Evolutionary conservation across 108 stramenopile species (phyloP).

Genomic region (Bacterosira constricta): DNA sequence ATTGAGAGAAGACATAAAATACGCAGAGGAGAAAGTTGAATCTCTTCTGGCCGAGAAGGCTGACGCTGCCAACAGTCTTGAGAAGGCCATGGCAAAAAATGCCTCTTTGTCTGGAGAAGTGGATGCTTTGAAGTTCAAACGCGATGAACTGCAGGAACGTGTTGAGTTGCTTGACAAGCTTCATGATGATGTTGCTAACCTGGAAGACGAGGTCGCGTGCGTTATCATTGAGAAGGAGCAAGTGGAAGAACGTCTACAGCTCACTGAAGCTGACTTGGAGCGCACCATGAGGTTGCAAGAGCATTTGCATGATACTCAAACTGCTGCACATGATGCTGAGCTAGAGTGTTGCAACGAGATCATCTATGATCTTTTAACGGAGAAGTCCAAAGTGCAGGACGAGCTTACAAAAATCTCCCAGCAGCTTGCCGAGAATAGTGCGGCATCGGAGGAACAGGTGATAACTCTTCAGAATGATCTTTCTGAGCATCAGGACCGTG

Average conservation of each 20-base stretch:
- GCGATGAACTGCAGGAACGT: neutral
- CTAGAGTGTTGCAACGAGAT: neutral
- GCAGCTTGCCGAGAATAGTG: neutral
- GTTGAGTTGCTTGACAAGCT: neutral
- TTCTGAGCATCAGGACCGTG: neutral
- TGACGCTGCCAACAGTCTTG: neutral
- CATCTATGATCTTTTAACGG: constrained; percentile 7
- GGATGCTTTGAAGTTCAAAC: constrained; percentile 2
- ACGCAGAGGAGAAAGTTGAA: constrained; percentile 1
- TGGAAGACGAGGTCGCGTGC: constrained; percentile 23
- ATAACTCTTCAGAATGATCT: neutral
- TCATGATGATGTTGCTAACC: neutral
- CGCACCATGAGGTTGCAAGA: constrained; percentile 16
- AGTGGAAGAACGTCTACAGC: neutral
- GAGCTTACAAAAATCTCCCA: neutral
- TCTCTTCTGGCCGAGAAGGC: constrained; percentile 10
- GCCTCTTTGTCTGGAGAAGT: neutral
- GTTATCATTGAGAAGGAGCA: constrained; percentile 1
- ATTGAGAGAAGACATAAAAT: constrained; percentile 3
- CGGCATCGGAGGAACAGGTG: neutral
- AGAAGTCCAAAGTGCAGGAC: neutral
- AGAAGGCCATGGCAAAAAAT: neutral
- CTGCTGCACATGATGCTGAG: neutral
- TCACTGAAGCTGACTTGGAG: constrained; percentile 4
- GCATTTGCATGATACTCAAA: neutral